Conservation (phyloP, 306 rosid genomes). For the Acmispon strigosus region DNA sequence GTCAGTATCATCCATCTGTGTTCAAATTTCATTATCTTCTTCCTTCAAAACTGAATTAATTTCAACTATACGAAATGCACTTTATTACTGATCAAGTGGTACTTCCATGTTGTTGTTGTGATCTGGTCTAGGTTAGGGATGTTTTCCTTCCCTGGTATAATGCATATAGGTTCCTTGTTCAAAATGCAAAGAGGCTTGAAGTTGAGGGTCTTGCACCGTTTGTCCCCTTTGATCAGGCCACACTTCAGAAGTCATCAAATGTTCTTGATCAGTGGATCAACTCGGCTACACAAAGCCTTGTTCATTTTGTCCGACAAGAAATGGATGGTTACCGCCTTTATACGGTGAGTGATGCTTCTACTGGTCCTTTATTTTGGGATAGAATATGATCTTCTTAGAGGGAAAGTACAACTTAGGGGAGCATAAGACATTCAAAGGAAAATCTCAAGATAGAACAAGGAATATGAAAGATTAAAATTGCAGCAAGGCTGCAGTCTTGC, state of each 20-base stretch:
- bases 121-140: slow-evolving; percentile 70
- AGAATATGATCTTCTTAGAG: neutral
- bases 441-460: neutral
- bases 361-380: neutral
- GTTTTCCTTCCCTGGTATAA: slow-evolving; percentile 98
- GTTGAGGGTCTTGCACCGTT: slow-evolving; percentile 73
- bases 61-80: neutral
- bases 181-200: slow-evolving; percentile 89
- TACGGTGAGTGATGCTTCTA: slow-evolving; percentile 48
- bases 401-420: neutral
- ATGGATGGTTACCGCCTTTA: slow-evolving; percentile 90
- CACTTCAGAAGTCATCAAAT: slow-evolving; percentile 73
- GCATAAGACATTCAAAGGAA: neutral
- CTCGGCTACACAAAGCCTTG: slow-evolving; percentile 92
- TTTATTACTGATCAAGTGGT: neutral
- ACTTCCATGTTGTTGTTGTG: slow-evolving; percentile 8
- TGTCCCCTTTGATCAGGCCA: slow-evolving; percentile 53
- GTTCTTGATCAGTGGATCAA: slow-evolving; percentile 98
- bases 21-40: neutral
- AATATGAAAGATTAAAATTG: neutral
- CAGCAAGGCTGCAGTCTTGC: neutral
- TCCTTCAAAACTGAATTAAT: neutral
- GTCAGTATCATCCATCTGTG: slow-evolving; percentile 44
- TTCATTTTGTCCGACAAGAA: slow-evolving; percentile 84
- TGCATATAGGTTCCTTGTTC: slow-evolving; percentile 94